These are phyloP conservation scores for Parascedosporium putredinis DNA, from an alignment of 2,329 filamentous ascomycete genomes.

Conservation along the genomic window DNA sequence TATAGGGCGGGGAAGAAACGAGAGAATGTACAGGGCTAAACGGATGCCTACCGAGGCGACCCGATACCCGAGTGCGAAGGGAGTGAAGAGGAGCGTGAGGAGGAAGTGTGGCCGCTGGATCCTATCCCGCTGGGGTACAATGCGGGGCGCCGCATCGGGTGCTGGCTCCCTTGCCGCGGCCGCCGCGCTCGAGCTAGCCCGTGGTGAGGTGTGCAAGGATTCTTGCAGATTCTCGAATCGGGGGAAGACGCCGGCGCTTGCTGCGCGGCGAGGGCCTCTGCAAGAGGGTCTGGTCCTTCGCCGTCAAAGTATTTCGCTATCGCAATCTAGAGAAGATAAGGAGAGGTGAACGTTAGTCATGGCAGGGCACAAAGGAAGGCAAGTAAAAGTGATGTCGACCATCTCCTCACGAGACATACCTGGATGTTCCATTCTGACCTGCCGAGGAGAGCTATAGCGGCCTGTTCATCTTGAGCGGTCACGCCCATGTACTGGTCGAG, in stretches of 20 bases:
- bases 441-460: slow-evolving; percentile 68
- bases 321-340: slow-evolving; percentile 55
- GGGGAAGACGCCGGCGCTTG: slow-evolving; percentile 49
- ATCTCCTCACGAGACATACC: slow-evolving; percentile 31
- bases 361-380: not conserved
- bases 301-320: slow-evolving; percentile 98
- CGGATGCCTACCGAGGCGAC: slow-evolving; percentile 60
- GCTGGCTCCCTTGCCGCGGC: slow-evolving; percentile 14
- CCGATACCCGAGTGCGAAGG: slow-evolving; percentile 68
- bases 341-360: not conserved
- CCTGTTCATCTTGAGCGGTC: slow-evolving; percentile 68
- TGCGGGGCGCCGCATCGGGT: slow-evolving; percentile 66
- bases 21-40: slow-evolving; percentile 66
- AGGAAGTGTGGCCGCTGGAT: slow-evolving; percentile 64
- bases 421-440: slow-evolving; percentile 95
- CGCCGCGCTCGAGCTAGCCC: slow-evolving; percentile 16
- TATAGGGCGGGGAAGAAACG: slow-evolving; percentile 63
- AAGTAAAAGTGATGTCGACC: no score
- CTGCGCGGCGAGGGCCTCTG: slow-evolving; percentile 60
- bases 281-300: slow-evolving; percentile 71
- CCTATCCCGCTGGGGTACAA: slow-evolving; percentile 67
- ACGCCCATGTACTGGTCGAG: slow-evolving; percentile 83
- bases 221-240: slow-evolving; percentile 67
- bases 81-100: slow-evolving; percentile 56
- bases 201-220: slow-evolving; percentile 31